Conservation (phyloP, 2,329 filamentous ascomycete genomes). For the Cercospora beticola region DNA sequence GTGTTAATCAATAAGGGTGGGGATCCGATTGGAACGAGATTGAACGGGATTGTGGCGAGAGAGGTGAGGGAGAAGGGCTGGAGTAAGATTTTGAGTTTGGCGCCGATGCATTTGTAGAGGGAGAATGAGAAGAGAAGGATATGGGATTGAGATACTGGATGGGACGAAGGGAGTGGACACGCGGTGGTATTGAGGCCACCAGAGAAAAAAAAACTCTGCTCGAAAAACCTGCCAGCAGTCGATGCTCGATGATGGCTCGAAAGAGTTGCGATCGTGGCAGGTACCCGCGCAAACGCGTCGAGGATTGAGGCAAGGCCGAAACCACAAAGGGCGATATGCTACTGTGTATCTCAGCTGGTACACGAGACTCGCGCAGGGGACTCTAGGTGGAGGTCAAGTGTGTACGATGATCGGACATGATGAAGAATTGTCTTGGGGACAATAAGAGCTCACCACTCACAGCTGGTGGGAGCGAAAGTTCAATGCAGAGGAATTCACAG, state of each 20-base stretch:
- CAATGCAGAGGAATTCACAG: neutral
- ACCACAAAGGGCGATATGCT: neutral
- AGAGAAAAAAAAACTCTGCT: neutral
- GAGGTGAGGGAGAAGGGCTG: slow-evolving; percentile 91
- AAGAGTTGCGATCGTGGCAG: neutral
- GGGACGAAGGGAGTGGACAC: neutral
- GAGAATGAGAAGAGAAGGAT: neutral
- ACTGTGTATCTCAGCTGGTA: neutral
- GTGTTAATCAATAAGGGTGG: slow-evolving; percentile 96
- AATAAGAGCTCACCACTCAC: neutral
- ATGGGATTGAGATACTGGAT: neutral
- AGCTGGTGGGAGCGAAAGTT: neutral
- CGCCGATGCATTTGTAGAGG: slow-evolving; percentile 71
- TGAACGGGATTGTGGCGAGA: slow-evolving; percentile 84
- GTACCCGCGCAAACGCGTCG: neutral
- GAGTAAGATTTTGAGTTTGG: slow-evolving; percentile 97
- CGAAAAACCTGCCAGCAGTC: neutral
- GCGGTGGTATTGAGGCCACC: neutral
- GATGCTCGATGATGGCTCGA: neutral
- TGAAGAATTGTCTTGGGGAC: neutral
- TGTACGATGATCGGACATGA: neutral
- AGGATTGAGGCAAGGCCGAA: neutral
- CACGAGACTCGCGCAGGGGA: neutral
- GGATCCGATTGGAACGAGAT: slow-evolving; percentile 87
- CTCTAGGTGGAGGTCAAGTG: neutral